Evolutionary conservation across 139 green algal species (phyloP).

Genomic region (Tetratostichococcus sp.): DNA sequence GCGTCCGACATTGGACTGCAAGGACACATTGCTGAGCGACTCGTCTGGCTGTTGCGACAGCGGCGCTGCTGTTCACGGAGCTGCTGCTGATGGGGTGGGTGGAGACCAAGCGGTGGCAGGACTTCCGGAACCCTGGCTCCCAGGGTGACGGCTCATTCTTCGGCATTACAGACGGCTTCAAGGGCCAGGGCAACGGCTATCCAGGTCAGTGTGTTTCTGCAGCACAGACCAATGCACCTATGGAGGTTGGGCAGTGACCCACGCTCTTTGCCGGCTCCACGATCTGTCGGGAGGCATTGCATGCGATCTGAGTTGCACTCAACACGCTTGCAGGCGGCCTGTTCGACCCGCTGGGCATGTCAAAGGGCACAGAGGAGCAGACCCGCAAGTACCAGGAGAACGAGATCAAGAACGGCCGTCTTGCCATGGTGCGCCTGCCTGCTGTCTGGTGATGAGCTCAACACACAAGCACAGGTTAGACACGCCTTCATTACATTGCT

Average conservation of each 20-base stretch:
- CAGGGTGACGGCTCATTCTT: constrained; percentile 83
- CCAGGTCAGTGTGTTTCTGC: not conserved
- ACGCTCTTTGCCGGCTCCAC: too few species aligned
- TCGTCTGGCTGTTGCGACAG: too few species aligned
- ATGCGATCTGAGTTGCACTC: too few species aligned
- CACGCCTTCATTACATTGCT: too few species aligned
- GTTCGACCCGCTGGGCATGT: constrained; percentile 77
- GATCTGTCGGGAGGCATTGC: too few species aligned
- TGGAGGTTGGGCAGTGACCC: too few species aligned
- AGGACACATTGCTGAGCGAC: too few species aligned
- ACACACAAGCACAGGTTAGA: too few species aligned
- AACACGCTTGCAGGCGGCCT: constrained; percentile 54
- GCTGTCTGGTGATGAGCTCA: too few species aligned
- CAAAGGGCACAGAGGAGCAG: constrained; percentile 44
- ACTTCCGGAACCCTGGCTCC: constrained; percentile 79
- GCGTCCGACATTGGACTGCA: too few species aligned
- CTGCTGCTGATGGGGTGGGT: constrained; percentile 69
- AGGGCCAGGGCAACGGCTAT: constrained; percentile 62
- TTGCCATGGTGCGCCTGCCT: constrained; percentile 33
- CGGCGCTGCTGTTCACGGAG: constrained; percentile 60
- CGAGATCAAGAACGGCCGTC: constrained; percentile 38
- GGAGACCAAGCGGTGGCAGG: constrained; percentile 74
- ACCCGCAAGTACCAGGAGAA: constrained; percentile 65
- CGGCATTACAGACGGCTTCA: constrained; percentile 77
- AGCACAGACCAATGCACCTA: too few species aligned